phyloP scores from a whole-genome alignment of 164 flowering plant species.

The Vitis vinifera region DNA sequence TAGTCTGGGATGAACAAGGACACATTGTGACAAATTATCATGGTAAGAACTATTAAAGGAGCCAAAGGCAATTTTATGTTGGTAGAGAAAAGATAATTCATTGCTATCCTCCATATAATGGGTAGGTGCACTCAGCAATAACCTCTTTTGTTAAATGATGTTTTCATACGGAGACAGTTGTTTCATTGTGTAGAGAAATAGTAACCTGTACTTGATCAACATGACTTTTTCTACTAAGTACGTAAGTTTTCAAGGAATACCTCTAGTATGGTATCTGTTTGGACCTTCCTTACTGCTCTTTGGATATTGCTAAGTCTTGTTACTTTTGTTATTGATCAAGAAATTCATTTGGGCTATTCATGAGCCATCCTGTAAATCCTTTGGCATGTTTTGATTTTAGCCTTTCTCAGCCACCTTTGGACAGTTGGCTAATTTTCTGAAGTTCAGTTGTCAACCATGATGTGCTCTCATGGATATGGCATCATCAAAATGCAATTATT shows the following conservation, averaged over 20 bases:
- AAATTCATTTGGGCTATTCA: background rate
- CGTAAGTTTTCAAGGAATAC: background rate
- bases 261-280: background rate
- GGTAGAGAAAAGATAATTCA: background rate
- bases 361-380: background rate
- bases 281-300: background rate
- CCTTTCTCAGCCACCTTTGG: background rate
- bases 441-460: background rate
- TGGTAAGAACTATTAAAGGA: constrained; percentile 45
- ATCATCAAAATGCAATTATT: background rate
- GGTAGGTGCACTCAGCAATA: no score
- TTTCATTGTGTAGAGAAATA: background rate
- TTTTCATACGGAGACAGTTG: background rate
- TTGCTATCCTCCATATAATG: background rate
- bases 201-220: background rate
- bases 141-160: no score
- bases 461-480: background rate
- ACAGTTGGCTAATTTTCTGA: background rate
- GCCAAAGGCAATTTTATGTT: background rate
- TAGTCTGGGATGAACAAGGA: constrained; percentile 88
- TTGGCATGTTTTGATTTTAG: background rate
- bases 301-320: background rate
- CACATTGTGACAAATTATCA: constrained; percentile 95
- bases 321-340: background rate
- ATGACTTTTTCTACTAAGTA: background rate